Evolutionary conservation across 2,329 filamentous ascomycete genomes (phyloP).

Genomic region (Penicillium griseofulvum): DNA sequence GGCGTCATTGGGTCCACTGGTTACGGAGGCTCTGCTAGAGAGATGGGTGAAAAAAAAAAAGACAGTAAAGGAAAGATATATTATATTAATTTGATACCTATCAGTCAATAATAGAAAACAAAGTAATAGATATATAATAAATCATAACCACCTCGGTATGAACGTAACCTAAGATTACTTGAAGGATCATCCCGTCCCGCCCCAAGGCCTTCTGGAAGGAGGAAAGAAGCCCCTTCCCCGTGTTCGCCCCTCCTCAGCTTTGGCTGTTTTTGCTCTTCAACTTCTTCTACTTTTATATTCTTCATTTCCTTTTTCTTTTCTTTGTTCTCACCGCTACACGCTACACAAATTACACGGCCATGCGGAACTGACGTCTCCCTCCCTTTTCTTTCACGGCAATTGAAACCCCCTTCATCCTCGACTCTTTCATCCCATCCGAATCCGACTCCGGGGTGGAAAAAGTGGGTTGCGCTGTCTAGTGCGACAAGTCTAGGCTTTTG

Average conservation of each 20-base stretch:
- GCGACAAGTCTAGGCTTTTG: slow-evolving; percentile 5
- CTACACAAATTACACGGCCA: slow-evolving; percentile 3
- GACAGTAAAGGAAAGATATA: neutral
- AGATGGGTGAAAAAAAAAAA: neutral
- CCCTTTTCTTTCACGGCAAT: slow-evolving; percentile 2
- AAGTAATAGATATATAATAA: too few relatives aligned
- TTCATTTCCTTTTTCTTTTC: slow-evolving; percentile 1
- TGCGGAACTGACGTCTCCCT: slow-evolving; percentile 15
- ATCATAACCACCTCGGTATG: too few relatives aligned
- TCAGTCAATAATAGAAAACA: too few relatives aligned
- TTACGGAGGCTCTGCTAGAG: slow-evolving; percentile 15
- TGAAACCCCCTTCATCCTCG: slow-evolving; percentile 6
- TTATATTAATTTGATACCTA: too few relatives aligned
- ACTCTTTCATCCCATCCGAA: neutral
- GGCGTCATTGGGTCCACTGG: slow-evolving; percentile 21
- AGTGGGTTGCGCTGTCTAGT: slow-evolving; percentile 5
- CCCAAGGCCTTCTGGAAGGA: slow-evolving; percentile 25
- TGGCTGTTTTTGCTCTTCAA: slow-evolving; percentile 5
- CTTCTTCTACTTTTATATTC: slow-evolving; percentile 2
- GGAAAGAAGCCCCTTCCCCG: slow-evolving; percentile 25
- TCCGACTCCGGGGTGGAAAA: neutral
- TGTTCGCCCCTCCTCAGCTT: slow-evolving; percentile 18
- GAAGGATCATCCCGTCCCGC: slow-evolving; percentile 26
- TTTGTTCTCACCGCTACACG: slow-evolving; percentile 2
- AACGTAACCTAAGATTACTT: neutral